These are phyloP conservation scores for Coniochaeta sp. DNA, from an alignment of 2,329 filamentous ascomycete genomes.

Conservation along the genomic window DNA sequence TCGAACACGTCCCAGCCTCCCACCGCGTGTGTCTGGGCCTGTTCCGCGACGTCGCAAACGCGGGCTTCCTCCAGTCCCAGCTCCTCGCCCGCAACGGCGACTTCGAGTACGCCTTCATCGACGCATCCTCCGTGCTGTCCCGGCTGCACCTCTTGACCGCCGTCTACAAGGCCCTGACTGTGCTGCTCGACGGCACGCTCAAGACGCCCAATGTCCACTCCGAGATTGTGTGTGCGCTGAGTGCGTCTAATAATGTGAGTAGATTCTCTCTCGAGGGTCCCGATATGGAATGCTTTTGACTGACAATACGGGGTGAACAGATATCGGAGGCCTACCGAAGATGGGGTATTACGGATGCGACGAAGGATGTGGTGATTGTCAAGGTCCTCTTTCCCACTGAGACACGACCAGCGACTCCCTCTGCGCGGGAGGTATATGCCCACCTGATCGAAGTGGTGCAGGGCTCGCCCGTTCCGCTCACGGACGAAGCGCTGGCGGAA, in stretches of 20 bases:
- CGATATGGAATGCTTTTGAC: too few relatives aligned
- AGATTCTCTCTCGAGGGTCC: not conserved
- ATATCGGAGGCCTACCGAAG: conserved; percentile 88
- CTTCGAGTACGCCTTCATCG: conserved; percentile 91
- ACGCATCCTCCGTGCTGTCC: conserved; percentile 72
- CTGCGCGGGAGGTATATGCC: conserved; percentile 5
- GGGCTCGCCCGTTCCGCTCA: conserved; percentile 51
- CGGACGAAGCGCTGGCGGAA: conserved; percentile 53
- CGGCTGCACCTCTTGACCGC: conserved; percentile 67
- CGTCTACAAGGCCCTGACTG: conserved; percentile 68
- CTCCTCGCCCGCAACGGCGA: conserved; percentile 75
- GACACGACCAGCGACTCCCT: not conserved
- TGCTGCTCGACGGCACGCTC: conserved; percentile 51
- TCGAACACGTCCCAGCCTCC: conserved; percentile 68
- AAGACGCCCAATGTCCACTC: conserved; percentile 84
- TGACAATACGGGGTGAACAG: too few relatives aligned
- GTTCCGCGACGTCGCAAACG: conserved; percentile 71
- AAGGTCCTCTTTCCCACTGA: conserved; percentile 57
- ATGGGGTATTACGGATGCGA: conserved; percentile 71
- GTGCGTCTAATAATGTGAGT: conserved; percentile 72
- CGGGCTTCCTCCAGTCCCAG: conserved; percentile 71
- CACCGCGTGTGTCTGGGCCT: conserved; percentile 67
- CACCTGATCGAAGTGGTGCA: conserved; percentile 59
- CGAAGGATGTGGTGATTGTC: conserved; percentile 67
- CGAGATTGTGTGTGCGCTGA: conserved; percentile 76